phyloP scores from a whole-genome alignment of 768 basidiomycete species.

The Collybiopsis luxurians region DNA sequence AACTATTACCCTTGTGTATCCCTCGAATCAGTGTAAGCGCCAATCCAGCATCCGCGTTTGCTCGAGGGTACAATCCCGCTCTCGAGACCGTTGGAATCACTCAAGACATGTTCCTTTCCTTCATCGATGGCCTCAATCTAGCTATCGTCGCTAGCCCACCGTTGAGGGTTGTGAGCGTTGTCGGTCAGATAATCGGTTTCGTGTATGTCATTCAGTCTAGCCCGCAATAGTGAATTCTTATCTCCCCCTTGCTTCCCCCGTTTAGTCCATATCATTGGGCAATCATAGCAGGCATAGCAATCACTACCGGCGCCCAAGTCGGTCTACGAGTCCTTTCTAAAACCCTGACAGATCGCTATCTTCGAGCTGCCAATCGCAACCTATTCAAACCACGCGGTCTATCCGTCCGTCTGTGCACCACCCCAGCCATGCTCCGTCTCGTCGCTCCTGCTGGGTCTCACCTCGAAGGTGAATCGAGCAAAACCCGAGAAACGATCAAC shows the following conservation, averaged over 20 bases:
- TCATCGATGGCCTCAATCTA: constrained; percentile 21
- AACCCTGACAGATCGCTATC: constrained; percentile 22
- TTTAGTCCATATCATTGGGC: constrained; percentile 23
- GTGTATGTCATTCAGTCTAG: constrained; percentile 12
- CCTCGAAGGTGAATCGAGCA: not conserved
- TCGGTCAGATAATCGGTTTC: constrained; percentile 19
- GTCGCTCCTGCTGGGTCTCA: constrained; percentile 3
- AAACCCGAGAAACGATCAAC: constrained; percentile 10
- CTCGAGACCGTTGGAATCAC: constrained; percentile 15
- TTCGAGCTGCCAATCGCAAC: constrained; percentile 19
- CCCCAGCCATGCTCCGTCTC: constrained; percentile 20
- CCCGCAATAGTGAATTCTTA: not conserved
- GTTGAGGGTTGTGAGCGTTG: constrained; percentile 18
- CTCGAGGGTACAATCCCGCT: constrained; percentile 16
- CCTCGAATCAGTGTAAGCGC: constrained; percentile 19
- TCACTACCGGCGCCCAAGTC: constrained; percentile 14
- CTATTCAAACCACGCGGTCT: constrained; percentile 23
- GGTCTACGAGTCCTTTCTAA: constrained; percentile 22
- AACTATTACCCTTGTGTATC: constrained; percentile 17
- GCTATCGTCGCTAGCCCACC: constrained; percentile 25
- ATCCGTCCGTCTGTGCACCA: constrained; percentile 21
- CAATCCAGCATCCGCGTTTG: constrained; percentile 18
- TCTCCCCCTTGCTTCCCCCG: not conserved
- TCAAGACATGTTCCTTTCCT: constrained; percentile 18
- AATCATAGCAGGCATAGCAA: constrained; percentile 15